Evolutionary conservation across 768 basidiomycete genomes (phyloP).

Genomic region (Auricularia heimuer): DNA sequence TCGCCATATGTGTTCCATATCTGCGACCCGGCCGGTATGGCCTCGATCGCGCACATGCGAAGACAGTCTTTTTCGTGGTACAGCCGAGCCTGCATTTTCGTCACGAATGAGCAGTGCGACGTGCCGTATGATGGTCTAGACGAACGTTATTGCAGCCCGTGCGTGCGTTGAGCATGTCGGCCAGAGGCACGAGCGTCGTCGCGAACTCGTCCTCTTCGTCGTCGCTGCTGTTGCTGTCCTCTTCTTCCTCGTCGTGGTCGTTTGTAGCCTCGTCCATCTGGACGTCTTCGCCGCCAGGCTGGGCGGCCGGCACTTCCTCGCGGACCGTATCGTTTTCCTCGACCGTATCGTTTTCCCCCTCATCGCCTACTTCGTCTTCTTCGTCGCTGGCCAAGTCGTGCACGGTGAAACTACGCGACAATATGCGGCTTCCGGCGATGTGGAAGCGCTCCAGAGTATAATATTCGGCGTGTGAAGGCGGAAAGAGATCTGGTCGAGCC

Average conservation of each 20-base stretch:
- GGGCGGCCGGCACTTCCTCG: background rate
- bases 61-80: constrained; percentile 67
- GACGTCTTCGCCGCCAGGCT: constrained; percentile 16
- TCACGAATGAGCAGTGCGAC: background rate
- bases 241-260: constrained; percentile 18
- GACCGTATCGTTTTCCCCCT: constrained; percentile 16
- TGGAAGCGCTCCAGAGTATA: constrained; percentile 76
- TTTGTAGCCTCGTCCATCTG: constrained; percentile 19
- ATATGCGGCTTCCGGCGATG: constrained; percentile 80
- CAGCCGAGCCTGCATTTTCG: constrained; percentile 55
- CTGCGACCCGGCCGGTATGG: constrained; percentile 70
- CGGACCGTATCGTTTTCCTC: constrained; percentile 20
- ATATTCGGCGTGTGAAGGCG: constrained; percentile 29
- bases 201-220: constrained; percentile 48
- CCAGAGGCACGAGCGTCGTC: constrained; percentile 90
- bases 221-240: constrained; percentile 30
- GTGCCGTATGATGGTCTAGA: background rate
- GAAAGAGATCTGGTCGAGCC: constrained; percentile 69
- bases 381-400: constrained; percentile 38
- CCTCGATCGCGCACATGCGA: constrained; percentile 71
- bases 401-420: constrained; percentile 87
- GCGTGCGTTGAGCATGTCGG: constrained; percentile 90
- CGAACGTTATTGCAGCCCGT: constrained; percentile 74
- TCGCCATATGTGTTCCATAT: constrained; percentile 99
- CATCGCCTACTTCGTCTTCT: constrained; percentile 25